Percentiles rank a stretch among this genome's conserved stretches.
phyloP scores from a whole-genome alignment of 306 rosid species.

The Vigna trinervia region DNA sequence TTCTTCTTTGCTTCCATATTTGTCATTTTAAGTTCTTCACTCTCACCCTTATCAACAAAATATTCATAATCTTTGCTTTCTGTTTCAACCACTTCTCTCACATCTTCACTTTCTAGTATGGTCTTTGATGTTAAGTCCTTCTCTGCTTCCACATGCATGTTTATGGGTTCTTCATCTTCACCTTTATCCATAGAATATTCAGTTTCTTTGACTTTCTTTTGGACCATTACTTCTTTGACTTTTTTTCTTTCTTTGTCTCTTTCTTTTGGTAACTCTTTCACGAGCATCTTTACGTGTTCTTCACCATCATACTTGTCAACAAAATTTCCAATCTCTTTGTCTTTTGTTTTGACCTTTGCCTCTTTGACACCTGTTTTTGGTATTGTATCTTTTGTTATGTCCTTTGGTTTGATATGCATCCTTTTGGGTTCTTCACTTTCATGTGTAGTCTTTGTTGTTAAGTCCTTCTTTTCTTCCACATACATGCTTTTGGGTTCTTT shows the following conservation, averaged over 20 bases:
- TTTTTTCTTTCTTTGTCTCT: background rate
- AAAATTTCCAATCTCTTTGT: background rate
- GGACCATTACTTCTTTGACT: background rate
- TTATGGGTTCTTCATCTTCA: background rate
- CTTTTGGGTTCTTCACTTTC: background rate
- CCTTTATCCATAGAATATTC: background rate
- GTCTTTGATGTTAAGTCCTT: background rate
- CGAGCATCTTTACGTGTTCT: background rate
- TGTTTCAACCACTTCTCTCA: background rate
- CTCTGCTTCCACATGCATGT: background rate
- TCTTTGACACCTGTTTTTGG: background rate
- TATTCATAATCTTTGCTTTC: background rate
- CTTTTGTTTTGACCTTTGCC: background rate
- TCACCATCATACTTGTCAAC: background rate
- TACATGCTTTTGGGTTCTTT: background rate
- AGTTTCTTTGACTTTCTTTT: background rate
- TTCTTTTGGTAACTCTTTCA: background rate
- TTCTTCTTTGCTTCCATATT: background rate
- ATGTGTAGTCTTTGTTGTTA: background rate
- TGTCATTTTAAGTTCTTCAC: background rate
- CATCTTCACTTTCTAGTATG: constrained; percentile 1
- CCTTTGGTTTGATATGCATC: too few species aligned
- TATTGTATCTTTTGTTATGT: too few species aligned
- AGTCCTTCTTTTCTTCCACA: background rate
- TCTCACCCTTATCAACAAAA: background rate